phyloP scores from a whole-genome alignment of 176 grass and related monocot genomes.

The Musa itinerans region DNA sequence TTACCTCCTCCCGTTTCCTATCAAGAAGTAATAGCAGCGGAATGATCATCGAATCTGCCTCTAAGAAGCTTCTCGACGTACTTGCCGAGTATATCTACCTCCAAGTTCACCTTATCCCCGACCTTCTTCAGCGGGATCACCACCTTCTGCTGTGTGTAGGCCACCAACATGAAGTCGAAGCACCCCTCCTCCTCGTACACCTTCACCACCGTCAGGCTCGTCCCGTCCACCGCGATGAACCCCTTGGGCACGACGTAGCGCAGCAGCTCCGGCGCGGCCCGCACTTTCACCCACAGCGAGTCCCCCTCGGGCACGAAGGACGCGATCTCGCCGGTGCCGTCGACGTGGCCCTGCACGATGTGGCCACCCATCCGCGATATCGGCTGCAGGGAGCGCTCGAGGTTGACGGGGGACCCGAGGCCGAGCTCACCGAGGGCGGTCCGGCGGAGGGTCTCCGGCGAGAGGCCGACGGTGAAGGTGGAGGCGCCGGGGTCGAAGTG shows the following conservation, averaged over 20 bases:
- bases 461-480: conserved; percentile 62
- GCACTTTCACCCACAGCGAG: conserved; percentile 80
- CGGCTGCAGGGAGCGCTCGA: conserved; percentile 69
- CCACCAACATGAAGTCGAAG: conserved; percentile 95
- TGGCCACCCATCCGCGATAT: conserved; percentile 75
- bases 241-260: conserved; percentile 81
- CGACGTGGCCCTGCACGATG: conserved; percentile 88
- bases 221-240: conserved; percentile 79
- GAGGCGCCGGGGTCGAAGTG: conserved; percentile 38
- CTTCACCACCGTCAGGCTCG: conserved; percentile 67
- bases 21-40: not conserved
- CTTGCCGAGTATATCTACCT: conserved; percentile 88
- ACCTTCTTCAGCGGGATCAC: conserved; percentile 77
- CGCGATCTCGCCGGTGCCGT: conserved; percentile 72
- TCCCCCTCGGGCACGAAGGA: conserved; percentile 65
- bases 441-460: conserved; percentile 72
- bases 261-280: conserved; percentile 49
- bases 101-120: conserved; percentile 79
- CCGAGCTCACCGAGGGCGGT: conserved; percentile 49
- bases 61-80: conserved; percentile 73
- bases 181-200: conserved; percentile 57
- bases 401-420: conserved; percentile 50
- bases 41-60: not conserved
- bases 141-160: conserved; percentile 90
- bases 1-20: not conserved